These are phyloP conservation scores for Leptoxyphium fumago DNA, from an alignment of 2,329 filamentous ascomycete species.

Conservation along the genomic window DNA sequence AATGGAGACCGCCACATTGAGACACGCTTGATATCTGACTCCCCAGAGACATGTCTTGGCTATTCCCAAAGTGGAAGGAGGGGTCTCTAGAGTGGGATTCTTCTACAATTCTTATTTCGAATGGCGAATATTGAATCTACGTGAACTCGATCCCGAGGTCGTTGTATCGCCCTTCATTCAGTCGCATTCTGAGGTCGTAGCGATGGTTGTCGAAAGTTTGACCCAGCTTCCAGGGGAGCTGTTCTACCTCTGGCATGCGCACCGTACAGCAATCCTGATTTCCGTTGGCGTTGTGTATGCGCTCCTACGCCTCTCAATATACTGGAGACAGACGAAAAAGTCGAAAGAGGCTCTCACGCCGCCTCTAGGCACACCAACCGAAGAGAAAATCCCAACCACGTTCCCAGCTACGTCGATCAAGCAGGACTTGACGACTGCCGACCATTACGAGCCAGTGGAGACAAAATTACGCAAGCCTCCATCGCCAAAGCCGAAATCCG, in stretches of 20 bases:
- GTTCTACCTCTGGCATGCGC: conserved; percentile 17
- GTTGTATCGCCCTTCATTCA: no score
- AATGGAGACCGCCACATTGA: no score
- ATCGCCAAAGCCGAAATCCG: conserved; percentile 2
- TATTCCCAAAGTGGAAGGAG: no score
- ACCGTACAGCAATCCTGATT: conserved; percentile 16
- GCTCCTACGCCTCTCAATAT: conserved; percentile 11
- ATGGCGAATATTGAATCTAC: no score
- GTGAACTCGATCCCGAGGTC: no score
- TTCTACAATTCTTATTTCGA: no score
- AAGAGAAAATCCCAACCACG: conserved; percentile 7
- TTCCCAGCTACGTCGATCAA: background rate
- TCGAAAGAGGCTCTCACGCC: conserved; percentile 10
- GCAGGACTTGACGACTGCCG: conserved; percentile 1
- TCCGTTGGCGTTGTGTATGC: conserved; percentile 16
- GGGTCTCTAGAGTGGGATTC: no score
- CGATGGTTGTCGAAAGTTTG: background rate
- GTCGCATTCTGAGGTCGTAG: no score
- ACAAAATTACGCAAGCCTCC: background rate
- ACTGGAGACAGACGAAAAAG: conserved; percentile 11
- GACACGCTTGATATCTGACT: no score
- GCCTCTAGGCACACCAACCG: conserved; percentile 8
- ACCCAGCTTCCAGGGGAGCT: conserved; percentile 13
- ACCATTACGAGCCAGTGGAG: conserved; percentile 3
- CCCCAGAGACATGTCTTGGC: no score